A percentile compares a stretch with the other conserved stretches of the same genome.
These are phyloP conservation scores for Ochetophila trinervis DNA, from an alignment of 306 rosid genomes.

Conservation along the genomic window DNA sequence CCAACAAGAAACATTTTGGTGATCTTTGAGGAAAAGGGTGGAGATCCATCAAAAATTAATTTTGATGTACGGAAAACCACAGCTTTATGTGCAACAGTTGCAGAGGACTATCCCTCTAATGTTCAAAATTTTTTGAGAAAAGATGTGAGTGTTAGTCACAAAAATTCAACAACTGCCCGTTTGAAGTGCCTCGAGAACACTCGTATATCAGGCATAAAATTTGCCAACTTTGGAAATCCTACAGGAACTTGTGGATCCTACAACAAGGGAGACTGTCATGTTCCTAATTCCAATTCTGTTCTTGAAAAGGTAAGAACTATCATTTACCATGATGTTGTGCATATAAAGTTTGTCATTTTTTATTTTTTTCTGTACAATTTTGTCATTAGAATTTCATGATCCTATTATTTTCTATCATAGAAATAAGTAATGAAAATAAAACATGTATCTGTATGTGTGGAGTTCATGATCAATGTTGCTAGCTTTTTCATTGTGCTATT, in stretches of 20 bases:
- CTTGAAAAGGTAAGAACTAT: slow-evolving; percentile 58
- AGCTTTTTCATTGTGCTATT: too few species aligned
- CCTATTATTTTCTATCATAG: too few species aligned
- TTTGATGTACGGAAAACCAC: slow-evolving; percentile 54
- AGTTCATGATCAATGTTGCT: too few species aligned
- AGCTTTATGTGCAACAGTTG: slow-evolving; percentile 50
- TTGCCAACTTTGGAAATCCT: slow-evolving; percentile 84
- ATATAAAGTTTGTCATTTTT: neutral
- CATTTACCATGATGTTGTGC: neutral
- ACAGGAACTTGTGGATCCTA: slow-evolving; percentile 76
- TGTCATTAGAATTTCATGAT: neutral
- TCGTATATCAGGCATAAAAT: slow-evolving; percentile 46
- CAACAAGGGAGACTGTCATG: slow-evolving; percentile 65
- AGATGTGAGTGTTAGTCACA: slow-evolving; percentile 21
- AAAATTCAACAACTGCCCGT: slow-evolving; percentile 32
- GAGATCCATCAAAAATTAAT: slow-evolving; percentile 63
- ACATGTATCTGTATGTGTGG: too few species aligned
- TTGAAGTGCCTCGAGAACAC: slow-evolving; percentile 56
- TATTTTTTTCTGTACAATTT: too few species aligned
- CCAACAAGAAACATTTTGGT: slow-evolving; percentile 78
- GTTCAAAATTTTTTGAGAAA: slow-evolving; percentile 41
- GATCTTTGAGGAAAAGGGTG: slow-evolving; percentile 89
- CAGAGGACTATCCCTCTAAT: slow-evolving; percentile 59
- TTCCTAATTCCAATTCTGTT: slow-evolving; percentile 54
- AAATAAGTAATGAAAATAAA: too few species aligned